Percentiles rank a stretch among this genome's conserved stretches.
Evolutionary conservation across 495 filamentous ascomycete genomes (phyloP).

Genomic region (Aspergillus ostianus): DNA sequence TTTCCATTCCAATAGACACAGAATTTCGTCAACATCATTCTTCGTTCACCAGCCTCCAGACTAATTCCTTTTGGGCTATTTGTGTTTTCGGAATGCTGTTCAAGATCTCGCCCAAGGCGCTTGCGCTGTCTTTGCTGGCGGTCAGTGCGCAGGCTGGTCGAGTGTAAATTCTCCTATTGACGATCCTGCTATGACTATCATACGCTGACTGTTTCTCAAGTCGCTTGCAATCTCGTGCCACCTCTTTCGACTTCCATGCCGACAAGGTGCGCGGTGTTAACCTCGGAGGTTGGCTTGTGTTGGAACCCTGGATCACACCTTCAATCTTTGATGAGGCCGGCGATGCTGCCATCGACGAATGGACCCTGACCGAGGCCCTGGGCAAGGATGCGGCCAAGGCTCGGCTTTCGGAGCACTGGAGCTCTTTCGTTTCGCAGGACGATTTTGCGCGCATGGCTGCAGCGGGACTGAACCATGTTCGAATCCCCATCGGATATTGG

Average conservation of each 20-base stretch:
- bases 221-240: constrained; percentile 29
- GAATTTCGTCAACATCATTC: constrained; percentile 23
- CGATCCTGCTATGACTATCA: background rate
- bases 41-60: constrained; percentile 25
- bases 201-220: constrained; percentile 23
- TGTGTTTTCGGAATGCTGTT: constrained; percentile 35
- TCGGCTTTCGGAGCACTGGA: constrained; percentile 56
- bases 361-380: constrained; percentile 50
- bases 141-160: constrained; percentile 33
- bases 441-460: constrained; percentile 67
- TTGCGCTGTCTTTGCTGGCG: constrained; percentile 35
- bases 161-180: constrained; percentile 28
- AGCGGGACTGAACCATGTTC: constrained; percentile 70
- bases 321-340: constrained; percentile 55
- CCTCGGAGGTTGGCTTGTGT: constrained; percentile 58
- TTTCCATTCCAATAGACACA: constrained; percentile 35
- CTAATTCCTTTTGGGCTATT: constrained; percentile 17
- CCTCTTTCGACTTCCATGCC: constrained; percentile 44
- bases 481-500: constrained; percentile 83
- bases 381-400: constrained; percentile 49
- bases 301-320: constrained; percentile 66
- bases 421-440: constrained; percentile 60
- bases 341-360: constrained; percentile 61
- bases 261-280: constrained; percentile 55
- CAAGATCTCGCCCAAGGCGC: constrained; percentile 32